Evolutionary conservation across 106 monocot genomes (phyloP).

Genomic region (Agapanthus africanus): DNA sequence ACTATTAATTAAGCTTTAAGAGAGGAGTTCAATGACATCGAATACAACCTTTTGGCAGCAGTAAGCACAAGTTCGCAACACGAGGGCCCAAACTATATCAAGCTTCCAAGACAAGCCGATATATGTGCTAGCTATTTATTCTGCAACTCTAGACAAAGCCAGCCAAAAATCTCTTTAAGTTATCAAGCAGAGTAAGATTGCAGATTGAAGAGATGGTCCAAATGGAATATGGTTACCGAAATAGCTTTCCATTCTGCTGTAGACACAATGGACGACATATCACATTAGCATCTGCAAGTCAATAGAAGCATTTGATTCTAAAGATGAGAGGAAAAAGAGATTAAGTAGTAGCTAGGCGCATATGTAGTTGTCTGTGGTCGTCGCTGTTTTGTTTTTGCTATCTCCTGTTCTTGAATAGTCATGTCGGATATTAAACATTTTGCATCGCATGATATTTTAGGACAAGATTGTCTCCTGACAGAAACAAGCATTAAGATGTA

Average conservation of each 20-base stretch:
- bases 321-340: background rate
- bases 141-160: background rate
- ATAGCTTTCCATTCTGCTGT: background rate
- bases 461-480: too few relatives aligned
- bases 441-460: too few relatives aligned
- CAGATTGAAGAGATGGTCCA: background rate
- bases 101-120: too few relatives aligned
- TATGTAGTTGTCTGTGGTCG: background rate
- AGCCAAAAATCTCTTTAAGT: background rate
- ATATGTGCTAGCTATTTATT: background rate
- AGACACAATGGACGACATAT: background rate
- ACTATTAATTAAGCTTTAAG: background rate
- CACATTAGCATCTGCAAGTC: background rate
- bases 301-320: background rate
- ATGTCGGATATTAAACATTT: background rate
- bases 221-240: background rate
- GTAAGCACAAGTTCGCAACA: background rate
- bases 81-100: background rate
- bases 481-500: background rate
- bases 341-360: background rate
- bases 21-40: background rate
- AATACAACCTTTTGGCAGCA: constrained; percentile 4
- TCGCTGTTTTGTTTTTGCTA: too few relatives aligned
- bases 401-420: too few relatives aligned
- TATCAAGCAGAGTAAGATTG: background rate